phyloP scores from a whole-genome alignment of 2,329 filamentous ascomycete species.

The Colletotrichum tofieldiae region DNA sequence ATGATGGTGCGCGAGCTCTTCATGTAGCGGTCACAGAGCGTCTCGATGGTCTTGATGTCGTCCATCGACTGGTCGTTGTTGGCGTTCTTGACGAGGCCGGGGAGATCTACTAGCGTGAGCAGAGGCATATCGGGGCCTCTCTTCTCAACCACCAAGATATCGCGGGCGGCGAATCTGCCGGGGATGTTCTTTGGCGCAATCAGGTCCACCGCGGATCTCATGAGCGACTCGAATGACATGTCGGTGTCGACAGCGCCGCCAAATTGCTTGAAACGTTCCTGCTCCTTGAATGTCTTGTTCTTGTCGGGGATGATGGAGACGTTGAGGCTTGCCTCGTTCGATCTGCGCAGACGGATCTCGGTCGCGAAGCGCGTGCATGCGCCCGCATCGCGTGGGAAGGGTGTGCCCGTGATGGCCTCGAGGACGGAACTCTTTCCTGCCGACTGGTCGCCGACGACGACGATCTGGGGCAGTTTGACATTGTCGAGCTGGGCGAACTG shows the following conservation, averaged over 20 bases:
- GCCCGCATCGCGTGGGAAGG: constrained; percentile 72
- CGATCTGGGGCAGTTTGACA: constrained; percentile 72
- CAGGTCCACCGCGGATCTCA: constrained; percentile 65
- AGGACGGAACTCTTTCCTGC: constrained; percentile 76
- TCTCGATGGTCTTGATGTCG: constrained; percentile 68
- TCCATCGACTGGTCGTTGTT: constrained; percentile 67
- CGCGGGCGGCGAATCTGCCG: constrained; percentile 65
- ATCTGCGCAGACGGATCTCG: constrained; percentile 69
- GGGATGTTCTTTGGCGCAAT: constrained; percentile 67
- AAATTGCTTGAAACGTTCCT: constrained; percentile 63
- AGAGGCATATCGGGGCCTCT: constrained; percentile 72
- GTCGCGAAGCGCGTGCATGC: constrained; percentile 76
- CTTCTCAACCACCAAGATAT: constrained; percentile 73
- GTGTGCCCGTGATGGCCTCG: constrained; percentile 74
- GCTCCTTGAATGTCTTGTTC: constrained; percentile 61
- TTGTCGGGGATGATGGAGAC: constrained; percentile 72
- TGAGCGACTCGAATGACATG: constrained; percentile 65
- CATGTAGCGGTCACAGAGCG: constrained; percentile 69
- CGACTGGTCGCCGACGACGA: constrained; percentile 76
- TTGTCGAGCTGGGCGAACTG: constrained; percentile 67
- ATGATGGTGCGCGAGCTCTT: constrained; percentile 70
- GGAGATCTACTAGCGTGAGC: constrained; percentile 74
- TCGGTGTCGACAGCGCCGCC: constrained; percentile 62
- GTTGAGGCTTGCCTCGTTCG: constrained; percentile 60
- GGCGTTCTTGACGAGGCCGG: constrained; percentile 70